phyloP scores from a whole-genome alignment of 169 alveolate species.

The Cryptosporidium meleagridis region DNA sequence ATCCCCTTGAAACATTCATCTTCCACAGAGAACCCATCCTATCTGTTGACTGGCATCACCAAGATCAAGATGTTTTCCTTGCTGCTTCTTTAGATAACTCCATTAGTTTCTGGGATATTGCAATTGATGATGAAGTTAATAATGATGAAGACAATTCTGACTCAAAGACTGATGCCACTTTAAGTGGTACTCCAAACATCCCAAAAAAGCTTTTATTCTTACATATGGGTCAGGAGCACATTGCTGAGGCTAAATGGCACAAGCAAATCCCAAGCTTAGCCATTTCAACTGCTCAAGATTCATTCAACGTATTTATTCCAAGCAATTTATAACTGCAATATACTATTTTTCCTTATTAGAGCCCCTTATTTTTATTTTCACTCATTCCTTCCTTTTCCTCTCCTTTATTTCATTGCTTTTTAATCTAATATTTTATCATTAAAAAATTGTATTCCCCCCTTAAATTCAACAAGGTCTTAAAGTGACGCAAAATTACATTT shows the following conservation, averaged over 20 bases:
- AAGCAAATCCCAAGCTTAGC: conserved; percentile 58
- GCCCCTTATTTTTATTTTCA: neutral
- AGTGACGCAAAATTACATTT: neutral
- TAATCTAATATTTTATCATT: neutral
- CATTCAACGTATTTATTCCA: conserved; percentile 64
- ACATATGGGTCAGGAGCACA: conserved; percentile 75
- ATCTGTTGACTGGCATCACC: conserved; percentile 57
- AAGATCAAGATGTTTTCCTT: conserved; percentile 62
- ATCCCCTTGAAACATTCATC: conserved; percentile 19
- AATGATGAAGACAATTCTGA: conserved; percentile 14
- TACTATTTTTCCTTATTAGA: neutral
- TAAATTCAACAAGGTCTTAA: neutral
- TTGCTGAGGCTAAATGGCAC: conserved; percentile 75
- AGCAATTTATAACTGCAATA: conserved; percentile 27
- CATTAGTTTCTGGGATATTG: conserved; percentile 72
- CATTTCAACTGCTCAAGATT: conserved; percentile 72
- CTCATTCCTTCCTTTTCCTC: neutral
- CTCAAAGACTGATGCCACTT: neutral
- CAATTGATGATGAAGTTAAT: conserved; percentile 19
- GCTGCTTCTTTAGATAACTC: conserved; percentile 73
- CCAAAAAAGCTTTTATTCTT: conserved; percentile 52
- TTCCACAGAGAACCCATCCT: conserved; percentile 65
- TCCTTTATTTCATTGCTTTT: neutral
- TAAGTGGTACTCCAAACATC: neutral
- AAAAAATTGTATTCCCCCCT: neutral